Evolutionary conservation across 805 yeast species (phyloP), one percentile per base, ranked within the genome.

Genomic region (Clavispora asparagi): DNA sequence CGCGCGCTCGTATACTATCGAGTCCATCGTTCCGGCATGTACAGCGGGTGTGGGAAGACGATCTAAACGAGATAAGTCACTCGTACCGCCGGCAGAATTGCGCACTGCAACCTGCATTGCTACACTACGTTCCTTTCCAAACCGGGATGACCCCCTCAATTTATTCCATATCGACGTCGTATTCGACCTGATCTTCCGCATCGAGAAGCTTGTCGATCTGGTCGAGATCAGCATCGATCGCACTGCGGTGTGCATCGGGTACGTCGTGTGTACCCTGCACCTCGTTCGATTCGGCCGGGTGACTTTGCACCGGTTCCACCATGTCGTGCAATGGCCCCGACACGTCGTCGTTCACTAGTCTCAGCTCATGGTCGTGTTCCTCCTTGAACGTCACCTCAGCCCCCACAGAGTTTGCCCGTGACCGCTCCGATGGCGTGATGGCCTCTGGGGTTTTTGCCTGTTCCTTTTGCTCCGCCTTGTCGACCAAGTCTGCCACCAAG

Each of bases 101-200:
- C 23, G 23, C 23, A 19, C 23, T 19, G 23, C 23, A 19, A 19
- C 23, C 23, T 19, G 23, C 5, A 19, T 19, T 19, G 23, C 23
- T 19, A 19, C 23, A 19, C 5, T 19, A 3, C 23, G 23, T 19
- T 19, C 23, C 23, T 3, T 19, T 19, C 29, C 29, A 4, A 27
- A 27, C 29, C 29, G 29, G 32, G 12, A 25, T 1, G 30, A 25
- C 16, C 17, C 40, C 9, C 6, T 23, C 13, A 6, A 39, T 28
- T 39, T 55, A 57, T 17, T 52, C 61, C 59, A 63, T 56, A 5
- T 61, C 54, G 14, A 69, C 55, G 26, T 67, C 68, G 50, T 70
- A 70, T 11, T 68, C 70, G 10, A 68, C 69, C 16, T 62, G 58
- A 13, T 67, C 73, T 43, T 69, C 74, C 26, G 64, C 71, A 2